These are phyloP conservation scores for Citrus unshiu DNA, from an alignment of 345 rosid genomes.

Conservation along the genomic window DNA sequence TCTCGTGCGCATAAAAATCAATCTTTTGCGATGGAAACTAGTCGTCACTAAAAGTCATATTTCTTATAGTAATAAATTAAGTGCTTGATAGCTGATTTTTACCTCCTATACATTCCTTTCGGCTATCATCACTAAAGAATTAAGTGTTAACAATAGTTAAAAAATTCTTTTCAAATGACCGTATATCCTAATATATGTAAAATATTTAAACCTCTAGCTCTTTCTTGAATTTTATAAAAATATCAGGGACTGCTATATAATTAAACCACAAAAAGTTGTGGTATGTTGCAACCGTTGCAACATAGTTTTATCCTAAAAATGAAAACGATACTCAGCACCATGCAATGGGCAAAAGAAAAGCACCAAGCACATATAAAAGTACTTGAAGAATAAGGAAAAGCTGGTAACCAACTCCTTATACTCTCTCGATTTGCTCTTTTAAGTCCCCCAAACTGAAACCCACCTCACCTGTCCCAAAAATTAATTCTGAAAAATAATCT, in stretches of 20 bases:
- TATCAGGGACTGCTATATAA: no score
- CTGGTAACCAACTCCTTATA: background rate
- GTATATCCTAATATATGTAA: no score
- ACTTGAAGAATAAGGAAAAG: background rate
- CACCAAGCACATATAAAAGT: slow-evolving; percentile 7
- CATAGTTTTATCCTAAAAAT: background rate
- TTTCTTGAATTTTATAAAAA: no score
- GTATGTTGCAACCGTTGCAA: no score
- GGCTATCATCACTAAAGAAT: no score
- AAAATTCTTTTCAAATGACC: no score
- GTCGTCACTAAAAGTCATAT: fast-evolving
- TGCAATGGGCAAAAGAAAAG: slow-evolving; percentile 25
- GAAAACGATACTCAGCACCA: slow-evolving; percentile 18
- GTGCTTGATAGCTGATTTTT: no score
- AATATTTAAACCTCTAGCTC: no score
- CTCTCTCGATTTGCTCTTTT: background rate
- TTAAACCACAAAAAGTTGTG: no score
- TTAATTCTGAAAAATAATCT: background rate
- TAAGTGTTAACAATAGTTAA: fast-evolving
- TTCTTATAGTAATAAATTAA: no score
- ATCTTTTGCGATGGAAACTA: fast-evolving
- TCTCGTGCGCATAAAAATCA: fast-evolving
- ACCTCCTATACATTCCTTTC: no score
- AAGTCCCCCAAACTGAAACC: background rate
- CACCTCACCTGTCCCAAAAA: slow-evolving; percentile 9